Percentiles rank a stretch among this genome's conserved stretches.
These are phyloP conservation scores for Colletotrichum trifolii DNA, from an alignment of 2,329 filamentous ascomycete genomes.

Conservation along the genomic window DNA sequence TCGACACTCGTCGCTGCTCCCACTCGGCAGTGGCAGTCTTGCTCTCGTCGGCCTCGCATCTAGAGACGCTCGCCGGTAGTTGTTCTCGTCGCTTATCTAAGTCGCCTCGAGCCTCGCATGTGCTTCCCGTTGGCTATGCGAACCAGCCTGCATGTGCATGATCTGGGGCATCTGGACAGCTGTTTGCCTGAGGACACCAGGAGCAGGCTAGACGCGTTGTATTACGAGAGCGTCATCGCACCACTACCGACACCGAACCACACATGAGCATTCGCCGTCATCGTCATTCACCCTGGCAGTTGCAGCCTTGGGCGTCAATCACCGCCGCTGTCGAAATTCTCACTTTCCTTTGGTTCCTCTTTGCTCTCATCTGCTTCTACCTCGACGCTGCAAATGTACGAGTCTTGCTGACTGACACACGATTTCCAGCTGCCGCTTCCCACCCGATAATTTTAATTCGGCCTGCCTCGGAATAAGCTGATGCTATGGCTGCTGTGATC, in stretches of 20 bases:
- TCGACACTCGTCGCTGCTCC: neutral
- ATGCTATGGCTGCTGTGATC: slow-evolving; percentile 73
- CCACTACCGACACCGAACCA: neutral
- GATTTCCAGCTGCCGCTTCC: slow-evolving; percentile 28
- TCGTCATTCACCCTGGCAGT: neutral
- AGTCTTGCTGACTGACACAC: slow-evolving; percentile 6
- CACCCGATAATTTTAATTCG: slow-evolving; percentile 36
- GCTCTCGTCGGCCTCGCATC: neutral
- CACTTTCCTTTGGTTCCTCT: neutral
- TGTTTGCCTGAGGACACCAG: neutral
- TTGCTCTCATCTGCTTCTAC: neutral
- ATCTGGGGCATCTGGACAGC: slow-evolving; percentile 2
- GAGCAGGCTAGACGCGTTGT: too few relatives aligned
- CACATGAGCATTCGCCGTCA: neutral
- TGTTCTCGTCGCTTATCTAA: neutral
- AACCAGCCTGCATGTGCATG: too few relatives aligned
- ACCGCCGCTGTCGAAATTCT: neutral
- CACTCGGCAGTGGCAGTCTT: neutral
- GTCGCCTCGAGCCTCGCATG: neutral
- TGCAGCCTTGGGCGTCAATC: neutral
- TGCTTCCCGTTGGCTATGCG: neutral
- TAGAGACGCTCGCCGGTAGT: too few relatives aligned
- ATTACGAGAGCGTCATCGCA: slow-evolving; percentile 6
- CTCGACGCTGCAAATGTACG: neutral
- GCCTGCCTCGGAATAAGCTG: slow-evolving; percentile 40